Evolutionary conservation across 495 filamentous ascomycete genomes (phyloP).

Genomic region (Talaromyces liani): DNA sequence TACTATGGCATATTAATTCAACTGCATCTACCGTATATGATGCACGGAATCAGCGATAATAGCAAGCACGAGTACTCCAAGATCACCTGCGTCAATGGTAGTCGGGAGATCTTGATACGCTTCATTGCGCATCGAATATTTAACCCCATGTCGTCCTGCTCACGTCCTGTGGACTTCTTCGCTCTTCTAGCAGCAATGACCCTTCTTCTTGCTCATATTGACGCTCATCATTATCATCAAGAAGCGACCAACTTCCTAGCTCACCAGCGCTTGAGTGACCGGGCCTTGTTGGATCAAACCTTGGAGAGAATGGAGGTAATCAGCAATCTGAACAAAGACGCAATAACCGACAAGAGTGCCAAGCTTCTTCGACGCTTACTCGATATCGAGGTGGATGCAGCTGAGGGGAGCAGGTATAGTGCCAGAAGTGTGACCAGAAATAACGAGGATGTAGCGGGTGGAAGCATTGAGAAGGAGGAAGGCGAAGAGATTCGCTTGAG

Average conservation of each 20-base stretch:
- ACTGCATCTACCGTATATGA: slow-evolving; percentile 20
- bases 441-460: slow-evolving; percentile 11
- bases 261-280: slow-evolving; percentile 36
- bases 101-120: slow-evolving; percentile 30
- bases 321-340: slow-evolving; percentile 22
- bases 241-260: slow-evolving; percentile 18
- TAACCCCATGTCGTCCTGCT: slow-evolving; percentile 18
- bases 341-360: slow-evolving; percentile 22
- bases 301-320: slow-evolving; percentile 29
- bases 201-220: slow-evolving; percentile 5
- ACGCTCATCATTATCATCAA: slow-evolving; percentile 18
- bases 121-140: slow-evolving; percentile 25
- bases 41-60: slow-evolving; percentile 6
- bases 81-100: slow-evolving; percentile 32
- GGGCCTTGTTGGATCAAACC: slow-evolving; percentile 34
- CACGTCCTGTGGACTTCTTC: slow-evolving; percentile 37
- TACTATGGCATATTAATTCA: slow-evolving; percentile 27
- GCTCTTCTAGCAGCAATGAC: slow-evolving; percentile 34
- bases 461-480: slow-evolving; percentile 6
- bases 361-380: slow-evolving; percentile 25
- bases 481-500: slow-evolving; percentile 15
- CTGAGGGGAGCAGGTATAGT: slow-evolving; percentile 10
- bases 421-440: slow-evolving; percentile 7
- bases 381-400: slow-evolving; percentile 24
- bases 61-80: slow-evolving; percentile 20